Conservation (phyloP, 352 stramenopile species). For the Aphanomyces invadans region DNA sequence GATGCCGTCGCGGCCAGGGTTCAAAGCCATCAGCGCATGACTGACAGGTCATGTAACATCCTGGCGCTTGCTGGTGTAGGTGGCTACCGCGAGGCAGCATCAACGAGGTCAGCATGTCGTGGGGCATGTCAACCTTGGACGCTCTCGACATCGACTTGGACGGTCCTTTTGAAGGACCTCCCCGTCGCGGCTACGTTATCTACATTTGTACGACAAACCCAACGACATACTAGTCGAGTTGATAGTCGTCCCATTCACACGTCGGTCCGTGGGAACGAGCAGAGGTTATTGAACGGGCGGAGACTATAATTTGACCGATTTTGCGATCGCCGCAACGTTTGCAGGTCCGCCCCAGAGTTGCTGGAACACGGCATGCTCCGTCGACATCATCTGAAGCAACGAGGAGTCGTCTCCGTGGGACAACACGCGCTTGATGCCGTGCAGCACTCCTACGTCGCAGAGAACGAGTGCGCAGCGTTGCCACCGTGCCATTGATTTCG, state of each 20-base stretch:
- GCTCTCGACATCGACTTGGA: too few species aligned
- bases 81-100: too few species aligned
- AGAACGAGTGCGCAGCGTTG: neutral
- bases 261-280: neutral
- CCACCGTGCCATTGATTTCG: neutral
- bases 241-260: too few species aligned
- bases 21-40: too few species aligned
- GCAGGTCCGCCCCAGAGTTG: constrained; percentile 65
- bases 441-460: constrained; percentile 49
- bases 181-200: too few species aligned
- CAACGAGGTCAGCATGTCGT: too few species aligned
- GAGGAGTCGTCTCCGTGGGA: constrained; percentile 60
- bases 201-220: too few species aligned
- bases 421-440: constrained; percentile 63
- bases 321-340: constrained; percentile 58
- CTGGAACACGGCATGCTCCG: constrained; percentile 59
- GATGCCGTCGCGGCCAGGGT: too few species aligned
- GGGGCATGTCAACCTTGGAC: too few species aligned
- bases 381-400: constrained; percentile 47
- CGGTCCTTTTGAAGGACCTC: too few species aligned
- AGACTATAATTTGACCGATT: constrained; percentile 28
- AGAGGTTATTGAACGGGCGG: neutral
- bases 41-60: too few species aligned
- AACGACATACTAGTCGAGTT: neutral
- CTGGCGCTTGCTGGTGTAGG: too few species aligned